Percentiles rank a stretch among this genome's conserved stretches.
Conservation (phyloP, 1,284 basidiomycete species). For the Rhodotorula sp. region DNA sequence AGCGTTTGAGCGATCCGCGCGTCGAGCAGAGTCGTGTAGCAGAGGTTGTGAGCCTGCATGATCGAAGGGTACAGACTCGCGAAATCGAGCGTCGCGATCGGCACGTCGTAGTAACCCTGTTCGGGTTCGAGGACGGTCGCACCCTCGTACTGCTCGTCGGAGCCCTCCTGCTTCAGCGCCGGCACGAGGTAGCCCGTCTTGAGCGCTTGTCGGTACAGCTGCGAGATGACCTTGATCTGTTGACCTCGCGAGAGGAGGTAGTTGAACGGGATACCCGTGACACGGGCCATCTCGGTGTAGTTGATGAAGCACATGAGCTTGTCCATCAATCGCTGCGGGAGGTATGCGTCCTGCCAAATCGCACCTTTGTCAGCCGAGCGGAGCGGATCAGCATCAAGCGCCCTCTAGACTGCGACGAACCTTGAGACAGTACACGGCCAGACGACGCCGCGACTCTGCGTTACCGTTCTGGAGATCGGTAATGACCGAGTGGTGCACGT, state of each 20-base stretch:
- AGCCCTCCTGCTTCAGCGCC: slow-evolving; percentile 77
- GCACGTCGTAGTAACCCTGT: slow-evolving; percentile 89
- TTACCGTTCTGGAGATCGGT: slow-evolving; percentile 94
- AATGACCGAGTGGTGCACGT: slow-evolving; percentile 95
- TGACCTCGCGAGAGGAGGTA: slow-evolving; percentile 86
- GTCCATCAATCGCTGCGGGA: slow-evolving; percentile 88
- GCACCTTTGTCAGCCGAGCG: background rate
- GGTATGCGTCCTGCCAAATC: slow-evolving; percentile 79
- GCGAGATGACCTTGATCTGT: slow-evolving; percentile 93
- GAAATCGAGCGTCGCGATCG: slow-evolving; percentile 95
- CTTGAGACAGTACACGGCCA: slow-evolving; percentile 96
- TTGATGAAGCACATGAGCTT: slow-evolving; percentile 98
- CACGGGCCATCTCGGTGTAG: slow-evolving; percentile 92
- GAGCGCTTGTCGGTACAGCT: slow-evolving; percentile 84
- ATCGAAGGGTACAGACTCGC: slow-evolving; percentile 96
- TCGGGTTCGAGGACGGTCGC: slow-evolving; percentile 94
- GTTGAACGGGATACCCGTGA: slow-evolving; percentile 97
- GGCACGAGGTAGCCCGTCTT: slow-evolving; percentile 85
- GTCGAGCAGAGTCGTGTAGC: slow-evolving; percentile 88
- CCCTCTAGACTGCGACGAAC: slow-evolving; percentile 51
- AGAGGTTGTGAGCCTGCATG: slow-evolving; percentile 99
- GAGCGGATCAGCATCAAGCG: too few species aligned
- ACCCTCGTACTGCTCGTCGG: slow-evolving; percentile 93
- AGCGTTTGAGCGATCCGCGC: slow-evolving; percentile 73
- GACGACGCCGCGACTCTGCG: slow-evolving; percentile 78